These are phyloP conservation scores for Daldinia loculata DNA, from an alignment of 495 filamentous ascomycete genomes.

Conservation along the genomic window DNA sequence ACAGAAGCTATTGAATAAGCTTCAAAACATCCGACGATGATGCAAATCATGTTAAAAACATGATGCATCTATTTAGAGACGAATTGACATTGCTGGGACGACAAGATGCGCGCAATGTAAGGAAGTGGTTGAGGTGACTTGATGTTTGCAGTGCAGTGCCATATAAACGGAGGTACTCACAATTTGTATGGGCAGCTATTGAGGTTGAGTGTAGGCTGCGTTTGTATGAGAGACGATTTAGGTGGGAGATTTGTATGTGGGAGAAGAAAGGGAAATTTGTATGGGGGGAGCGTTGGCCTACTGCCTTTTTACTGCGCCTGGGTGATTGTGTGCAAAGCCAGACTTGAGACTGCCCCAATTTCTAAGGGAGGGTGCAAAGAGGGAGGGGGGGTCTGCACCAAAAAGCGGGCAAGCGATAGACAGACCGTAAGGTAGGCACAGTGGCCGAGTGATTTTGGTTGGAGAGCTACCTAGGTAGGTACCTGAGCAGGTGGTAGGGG, in stretches of 20 bases:
- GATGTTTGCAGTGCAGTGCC: slow-evolving; percentile 44
- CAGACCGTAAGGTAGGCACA: slow-evolving; percentile 28
- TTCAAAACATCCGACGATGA: slow-evolving; percentile 26
- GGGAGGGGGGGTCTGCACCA: slow-evolving; percentile 41
- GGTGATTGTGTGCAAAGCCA: slow-evolving; percentile 60
- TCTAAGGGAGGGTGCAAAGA: slow-evolving; percentile 48
- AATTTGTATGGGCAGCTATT: slow-evolving; percentile 47
- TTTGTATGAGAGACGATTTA: slow-evolving; percentile 61
- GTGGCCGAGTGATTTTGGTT: slow-evolving; percentile 26
- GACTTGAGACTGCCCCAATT: slow-evolving; percentile 47
- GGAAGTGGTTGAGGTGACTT: slow-evolving; percentile 46
- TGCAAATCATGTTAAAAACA: slow-evolving; percentile 20
- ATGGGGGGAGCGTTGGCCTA: slow-evolving; percentile 61
- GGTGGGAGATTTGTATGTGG: slow-evolving; percentile 68
- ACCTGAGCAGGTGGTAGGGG: slow-evolving; percentile 6
- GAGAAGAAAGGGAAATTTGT: slow-evolving; percentile 63
- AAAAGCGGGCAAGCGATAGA: slow-evolving; percentile 42
- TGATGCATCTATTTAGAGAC: slow-evolving; percentile 3
- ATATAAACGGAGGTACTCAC: slow-evolving; percentile 53
- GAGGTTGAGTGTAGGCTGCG: slow-evolving; percentile 58
- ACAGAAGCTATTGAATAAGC: slow-evolving; percentile 22
- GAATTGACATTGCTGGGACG: slow-evolving; percentile 17
- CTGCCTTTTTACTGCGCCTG: slow-evolving; percentile 69
- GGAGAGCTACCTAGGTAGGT: neutral
- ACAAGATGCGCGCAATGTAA: slow-evolving; percentile 15